phyloP scores from a whole-genome alignment of 768 basidiomycete species.

The Tylopilus plumbeoviolaceoides region DNA sequence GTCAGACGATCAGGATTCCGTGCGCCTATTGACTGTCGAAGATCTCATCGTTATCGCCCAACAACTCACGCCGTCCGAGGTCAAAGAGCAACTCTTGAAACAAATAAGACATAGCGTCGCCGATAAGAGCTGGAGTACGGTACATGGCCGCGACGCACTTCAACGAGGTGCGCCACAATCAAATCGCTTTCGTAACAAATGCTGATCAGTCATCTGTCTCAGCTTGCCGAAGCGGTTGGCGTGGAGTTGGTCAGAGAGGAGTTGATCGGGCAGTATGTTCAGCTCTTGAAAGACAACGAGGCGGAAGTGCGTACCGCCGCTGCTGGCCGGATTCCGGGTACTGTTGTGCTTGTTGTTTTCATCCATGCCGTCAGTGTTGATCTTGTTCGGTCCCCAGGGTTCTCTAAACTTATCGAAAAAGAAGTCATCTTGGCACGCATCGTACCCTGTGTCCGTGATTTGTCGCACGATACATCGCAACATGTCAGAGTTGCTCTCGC shows the following conservation, averaged over 20 bases:
- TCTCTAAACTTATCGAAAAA: constrained; percentile 88
- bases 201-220: background rate
- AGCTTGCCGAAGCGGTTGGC: constrained; percentile 92
- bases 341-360: constrained; percentile 10
- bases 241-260: constrained; percentile 90
- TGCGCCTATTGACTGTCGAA: constrained; percentile 91
- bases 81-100: constrained; percentile 83
- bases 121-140: constrained; percentile 97
- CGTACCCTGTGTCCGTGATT: constrained; percentile 91
- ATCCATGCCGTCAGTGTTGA: constrained; percentile 3
- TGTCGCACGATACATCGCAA: constrained; percentile 91
- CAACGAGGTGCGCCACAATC: constrained; percentile 63
- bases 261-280: constrained; percentile 87
- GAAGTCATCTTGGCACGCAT: constrained; percentile 92
- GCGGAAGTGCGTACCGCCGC: constrained; percentile 98
- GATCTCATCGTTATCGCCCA: constrained; percentile 91
- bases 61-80: constrained; percentile 80
- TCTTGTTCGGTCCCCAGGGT: constrained; percentile 52
- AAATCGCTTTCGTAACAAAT: background rate
- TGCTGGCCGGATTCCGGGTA: constrained; percentile 95
- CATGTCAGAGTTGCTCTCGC: constrained; percentile 97
- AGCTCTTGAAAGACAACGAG: constrained; percentile 95
- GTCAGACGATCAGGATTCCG: constrained; percentile 96
- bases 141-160: constrained; percentile 99
- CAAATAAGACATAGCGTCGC: constrained; percentile 84